A percentile compares a stretch with the other conserved stretches of the same genome.
phyloP scores from a whole-genome alignment of 306 rosid genomes.

The Alnus glutinosa region DNA sequence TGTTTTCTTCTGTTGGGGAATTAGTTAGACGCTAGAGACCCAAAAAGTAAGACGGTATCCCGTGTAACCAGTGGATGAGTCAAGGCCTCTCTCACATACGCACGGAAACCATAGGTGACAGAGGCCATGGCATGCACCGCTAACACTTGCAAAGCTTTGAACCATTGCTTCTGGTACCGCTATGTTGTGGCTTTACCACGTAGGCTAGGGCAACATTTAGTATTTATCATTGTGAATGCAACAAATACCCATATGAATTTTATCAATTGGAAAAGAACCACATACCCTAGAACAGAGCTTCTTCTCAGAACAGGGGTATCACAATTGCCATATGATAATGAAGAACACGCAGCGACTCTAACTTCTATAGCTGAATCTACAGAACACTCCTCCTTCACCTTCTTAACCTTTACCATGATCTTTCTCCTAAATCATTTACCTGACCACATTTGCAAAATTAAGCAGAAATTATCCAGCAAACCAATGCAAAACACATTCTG shows the following conservation, averaged over 20 bases:
- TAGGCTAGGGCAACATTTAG: background rate
- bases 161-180: background rate
- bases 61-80: background rate
- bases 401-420: slow-evolving; percentile 34
- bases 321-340: slow-evolving; percentile 21
- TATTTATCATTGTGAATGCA: background rate
- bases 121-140: background rate
- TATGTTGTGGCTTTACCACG: background rate
- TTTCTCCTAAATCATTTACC: background rate
- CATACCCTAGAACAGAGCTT: slow-evolving; percentile 36
- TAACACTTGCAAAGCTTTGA: background rate
- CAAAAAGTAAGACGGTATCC: background rate
- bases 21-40: background rate
- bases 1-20: background rate
- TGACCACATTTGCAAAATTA: background rate
- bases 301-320: slow-evolving; percentile 25
- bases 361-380: slow-evolving; percentile 28
- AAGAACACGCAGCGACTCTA: slow-evolving; percentile 25
- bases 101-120: no score
- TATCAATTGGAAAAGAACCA: background rate
- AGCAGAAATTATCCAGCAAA: background rate
- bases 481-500: no score
- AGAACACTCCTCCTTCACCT: slow-evolving; percentile 26
- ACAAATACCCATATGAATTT: background rate
- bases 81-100: background rate